Evolutionary conservation across 208 protist genomes (phyloP).

Genomic region (Trypanosoma theileri): DNA sequence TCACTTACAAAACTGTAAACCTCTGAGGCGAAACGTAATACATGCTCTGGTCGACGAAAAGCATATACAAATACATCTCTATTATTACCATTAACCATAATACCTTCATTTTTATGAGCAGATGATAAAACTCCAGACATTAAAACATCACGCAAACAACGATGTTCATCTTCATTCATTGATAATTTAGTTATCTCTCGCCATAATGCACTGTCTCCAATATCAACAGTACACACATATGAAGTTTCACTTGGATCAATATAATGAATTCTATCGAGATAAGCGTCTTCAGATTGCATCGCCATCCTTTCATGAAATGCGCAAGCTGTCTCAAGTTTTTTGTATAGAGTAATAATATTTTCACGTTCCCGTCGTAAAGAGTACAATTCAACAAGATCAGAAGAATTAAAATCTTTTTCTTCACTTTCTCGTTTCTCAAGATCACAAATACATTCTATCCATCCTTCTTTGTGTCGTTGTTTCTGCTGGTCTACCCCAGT

Average conservation of each 20-base stretch:
- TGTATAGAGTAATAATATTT: constrained; percentile 48
- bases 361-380: constrained; percentile 49
- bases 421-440: not conserved
- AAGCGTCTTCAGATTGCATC: constrained; percentile 78
- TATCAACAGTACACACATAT: constrained; percentile 80
- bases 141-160: constrained; percentile 48
- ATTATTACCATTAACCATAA: constrained; percentile 84
- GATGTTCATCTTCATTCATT: constrained; percentile 49
- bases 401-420: constrained; percentile 24
- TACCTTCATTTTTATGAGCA: constrained; percentile 67
- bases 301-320: constrained; percentile 56
- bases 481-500: not conserved
- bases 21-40: constrained; percentile 67
- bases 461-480: constrained; percentile 2
- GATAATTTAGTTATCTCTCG: constrained; percentile 34
- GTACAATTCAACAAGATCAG: constrained; percentile 59
- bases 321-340: constrained; percentile 35
- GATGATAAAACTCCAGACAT: constrained; percentile 41
- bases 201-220: constrained; percentile 65
- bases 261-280: constrained; percentile 44
- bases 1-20: constrained; percentile 76
- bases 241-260: constrained; percentile 61
- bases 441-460: constrained; percentile 15
- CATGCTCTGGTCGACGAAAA: constrained; percentile 78
- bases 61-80: constrained; percentile 81